Evolutionary conservation across 257 asterid species (phyloP), one percentile per base, ranked within the genome.

Genomic region (Solanum ossicruentum): DNA sequence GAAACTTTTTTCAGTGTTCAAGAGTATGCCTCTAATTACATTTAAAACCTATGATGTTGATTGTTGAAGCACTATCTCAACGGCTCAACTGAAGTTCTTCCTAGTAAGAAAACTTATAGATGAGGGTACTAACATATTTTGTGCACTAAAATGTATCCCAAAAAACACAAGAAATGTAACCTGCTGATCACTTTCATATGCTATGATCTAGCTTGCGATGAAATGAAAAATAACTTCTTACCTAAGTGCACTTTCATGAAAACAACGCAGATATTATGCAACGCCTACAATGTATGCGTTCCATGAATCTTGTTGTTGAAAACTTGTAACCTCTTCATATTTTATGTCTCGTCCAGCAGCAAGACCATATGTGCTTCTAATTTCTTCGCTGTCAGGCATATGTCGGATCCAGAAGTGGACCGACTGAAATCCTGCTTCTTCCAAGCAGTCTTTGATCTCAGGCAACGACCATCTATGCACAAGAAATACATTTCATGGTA

Each of bases 251-350:
- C 23, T 36, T 36, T 11, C 45, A 41, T 32, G 45, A 13, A 79
- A 80, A 80, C 12, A 16, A 69, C 10, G 28, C 51, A 36, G 8
- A n/a, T 3, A 57, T 66, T 92, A 95, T 51, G 95, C 95, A 80
- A 97, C 96, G 73, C 91, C 99, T 7, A 95, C 94, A 13, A 95
- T 84, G 84, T 97, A 97, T 4, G 99, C 99, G 65, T 97, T 97
- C 98, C 99, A 97, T 28, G 99, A 95, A 90, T 97, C 98, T 85
- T 95, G 95, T 84, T 97, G 99, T 36, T 89, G 94, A 86, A 97
- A 97, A 86, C 93, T 93, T 0, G 94, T 86, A 6, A 92, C 96
- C 85, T 95, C 98, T 92, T 97, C 98, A 54, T 94, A 97, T 88
- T 95, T 95, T 60, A 90, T 72, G 86, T 95, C 95, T 86, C 91